Evolutionary conservation across 805 yeast genomes (phyloP), one percentile per base, ranked within the genome.

Genomic region (Yamadazyma sp.): DNA sequence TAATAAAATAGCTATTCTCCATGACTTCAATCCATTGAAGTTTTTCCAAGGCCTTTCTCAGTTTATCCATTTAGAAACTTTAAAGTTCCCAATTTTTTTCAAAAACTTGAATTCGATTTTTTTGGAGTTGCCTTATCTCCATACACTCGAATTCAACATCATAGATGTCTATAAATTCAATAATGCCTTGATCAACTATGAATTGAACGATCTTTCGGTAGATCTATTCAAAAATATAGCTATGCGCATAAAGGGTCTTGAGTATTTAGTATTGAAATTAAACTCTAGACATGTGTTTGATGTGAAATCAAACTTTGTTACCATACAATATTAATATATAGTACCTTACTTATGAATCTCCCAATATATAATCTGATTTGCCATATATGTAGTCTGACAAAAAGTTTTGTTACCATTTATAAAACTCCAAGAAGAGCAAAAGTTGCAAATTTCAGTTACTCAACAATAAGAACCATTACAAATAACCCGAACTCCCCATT

Each of bases 131-230:
- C 42, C 42, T 2, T 7, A 25, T 1, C 16, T 44, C 11, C 13
- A 33, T 8, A 12, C 22, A 7, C 22, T 44, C 7, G 42, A 44
- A 16, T 31, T 44, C 9, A 20, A 41, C 14, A 20, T 44, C 5
- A 27, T 44, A 6, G 48, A 44, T 27, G n/a, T 32, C n/a, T 36
- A 28, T 15, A 41, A 39, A 18, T 35, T 39, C 21, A 31, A 29
- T 15, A 44, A 38, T 12, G 32, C 42, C 8, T 29, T 44, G 16
- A 36, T 41, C 5, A 23, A 28, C 7, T 38, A 29, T 17, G 38
- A 38, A 25, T 3, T 15, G 11, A 26, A 14, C 16, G 38, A 38
- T 22, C 23, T 37, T n/a, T 38, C 30, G 24, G 30, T 23, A 14
- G 30, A 15, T 3, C 38, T 13, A n/a, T 44, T 44, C 23, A 23